A percentile compares a stretch with the other conserved stretches of the same genome.
Conservation (phyloP, 2,329 filamentous ascomycete species). For the Laburnicola sp. region DNA sequence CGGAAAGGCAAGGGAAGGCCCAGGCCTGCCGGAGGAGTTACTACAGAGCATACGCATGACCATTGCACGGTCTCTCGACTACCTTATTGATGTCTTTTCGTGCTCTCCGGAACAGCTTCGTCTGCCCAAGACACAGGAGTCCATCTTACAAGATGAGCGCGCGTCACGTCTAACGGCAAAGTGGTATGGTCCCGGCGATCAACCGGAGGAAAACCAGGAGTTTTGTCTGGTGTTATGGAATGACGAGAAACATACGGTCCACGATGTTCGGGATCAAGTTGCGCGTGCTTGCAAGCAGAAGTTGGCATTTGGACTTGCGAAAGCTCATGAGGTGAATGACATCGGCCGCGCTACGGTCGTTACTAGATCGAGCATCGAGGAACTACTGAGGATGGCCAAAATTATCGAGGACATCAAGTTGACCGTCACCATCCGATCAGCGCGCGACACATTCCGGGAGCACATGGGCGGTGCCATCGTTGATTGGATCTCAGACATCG, state of each 20-base stretch:
- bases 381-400: conserved; percentile 75
- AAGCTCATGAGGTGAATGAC: conserved; percentile 86
- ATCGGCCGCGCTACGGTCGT: conserved; percentile 84
- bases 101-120: conserved; percentile 96
- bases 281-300: conserved; percentile 81
- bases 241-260: conserved; percentile 95
- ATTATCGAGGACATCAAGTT: conserved; percentile 95
- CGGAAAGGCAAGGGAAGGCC: conserved; percentile 61
- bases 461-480: conserved; percentile 99
- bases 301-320: conserved; percentile 67
- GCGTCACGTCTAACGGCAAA: conserved; percentile 74
- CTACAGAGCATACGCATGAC: conserved; percentile 80
- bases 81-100: conserved; percentile 95
- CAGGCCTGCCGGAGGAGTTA: conserved; percentile 71
- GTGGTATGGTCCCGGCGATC: conserved; percentile 68
- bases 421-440: conserved; percentile 90
- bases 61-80: conserved; percentile 83
- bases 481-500: conserved; percentile 92
- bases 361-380: conserved; percentile 71
- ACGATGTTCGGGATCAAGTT: conserved; percentile 87
- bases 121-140: conserved; percentile 78
- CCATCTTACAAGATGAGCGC: conserved; percentile 79
- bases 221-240: conserved; percentile 93
- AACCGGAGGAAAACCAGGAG: conserved; percentile 66
- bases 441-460: conserved; percentile 93